A percentile compares a stretch with the other conserved stretches of the same genome.
These are phyloP conservation scores for Colletotrichum shisoi DNA, from an alignment of 2,329 filamentous ascomycete genomes.

Conservation along the genomic window DNA sequence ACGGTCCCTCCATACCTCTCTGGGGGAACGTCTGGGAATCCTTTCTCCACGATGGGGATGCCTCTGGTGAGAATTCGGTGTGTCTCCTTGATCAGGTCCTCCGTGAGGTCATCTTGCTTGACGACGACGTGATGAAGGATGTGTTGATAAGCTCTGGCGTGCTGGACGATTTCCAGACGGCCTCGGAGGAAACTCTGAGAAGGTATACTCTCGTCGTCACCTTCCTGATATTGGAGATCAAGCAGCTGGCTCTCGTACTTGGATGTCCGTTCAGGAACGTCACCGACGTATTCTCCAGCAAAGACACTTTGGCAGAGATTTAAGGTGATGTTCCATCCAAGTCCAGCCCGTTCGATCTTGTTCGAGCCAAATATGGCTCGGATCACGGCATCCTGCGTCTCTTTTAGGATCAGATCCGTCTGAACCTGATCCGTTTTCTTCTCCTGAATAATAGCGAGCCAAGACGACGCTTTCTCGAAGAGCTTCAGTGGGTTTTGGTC, in stretches of 20 bases:
- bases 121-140: not conserved
- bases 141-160: slow-evolving; percentile 1
- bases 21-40: slow-evolving; percentile 1
- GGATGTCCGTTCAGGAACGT: not conserved
- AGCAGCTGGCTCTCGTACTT: not conserved
- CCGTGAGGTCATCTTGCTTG: not conserved
- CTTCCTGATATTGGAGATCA: not conserved
- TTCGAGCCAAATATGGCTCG: not conserved
- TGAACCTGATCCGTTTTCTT: not conserved
- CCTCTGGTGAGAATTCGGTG: not conserved
- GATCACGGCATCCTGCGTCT: not conserved
- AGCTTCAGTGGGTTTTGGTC: not conserved
- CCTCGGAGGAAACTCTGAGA: not conserved
- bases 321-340: not conserved
- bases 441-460: not conserved
- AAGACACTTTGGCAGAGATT: not conserved
- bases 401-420: not conserved
- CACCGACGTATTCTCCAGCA: not conserved
- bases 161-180: not conserved
- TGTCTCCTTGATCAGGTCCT: not conserved
- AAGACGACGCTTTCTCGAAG: not conserved
- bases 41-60: not conserved
- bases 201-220: not conserved
- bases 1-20: slow-evolving; percentile 46
- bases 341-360: slow-evolving; percentile 3